phyloP scores from a whole-genome alignment of 2,329 filamentous ascomycete genomes.

The Amesomyces nigricolor region DNA sequence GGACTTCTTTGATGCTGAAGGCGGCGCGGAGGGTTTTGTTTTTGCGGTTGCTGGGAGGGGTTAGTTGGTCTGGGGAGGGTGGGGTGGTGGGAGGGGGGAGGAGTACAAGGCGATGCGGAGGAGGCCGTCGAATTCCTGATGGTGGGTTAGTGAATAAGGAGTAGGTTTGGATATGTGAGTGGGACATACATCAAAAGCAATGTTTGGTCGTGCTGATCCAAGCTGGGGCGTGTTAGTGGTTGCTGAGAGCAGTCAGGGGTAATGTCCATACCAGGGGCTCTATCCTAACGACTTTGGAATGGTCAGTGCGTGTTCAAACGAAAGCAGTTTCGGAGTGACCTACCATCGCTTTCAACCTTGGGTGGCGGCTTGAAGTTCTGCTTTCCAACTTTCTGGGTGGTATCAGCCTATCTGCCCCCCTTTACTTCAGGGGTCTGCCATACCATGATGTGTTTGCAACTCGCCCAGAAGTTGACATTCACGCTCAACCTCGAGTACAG shows the following conservation, averaged over 20 bases:
- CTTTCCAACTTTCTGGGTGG: constrained; percentile 69
- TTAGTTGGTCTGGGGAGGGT: background rate
- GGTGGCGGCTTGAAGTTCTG: constrained; percentile 97
- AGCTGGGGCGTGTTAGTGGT: constrained; percentile 46
- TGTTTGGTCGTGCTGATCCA: constrained; percentile 69
- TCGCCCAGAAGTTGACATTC: constrained; percentile 84
- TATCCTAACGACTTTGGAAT: constrained; percentile 24
- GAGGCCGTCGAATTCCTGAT: constrained; percentile 86
- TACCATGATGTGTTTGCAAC: constrained; percentile 59
- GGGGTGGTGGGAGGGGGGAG: constrained; percentile 30
- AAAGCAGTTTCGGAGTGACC: constrained; percentile 27
- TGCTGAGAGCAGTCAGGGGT: too few relatives aligned
- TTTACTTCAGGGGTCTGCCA: background rate
- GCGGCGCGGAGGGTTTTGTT: constrained; percentile 83
- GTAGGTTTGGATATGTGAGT: background rate
- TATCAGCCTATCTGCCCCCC: background rate
- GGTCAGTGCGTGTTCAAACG: constrained; percentile 6
- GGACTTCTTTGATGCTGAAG: constrained; percentile 74
- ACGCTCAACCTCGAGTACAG: constrained; percentile 88
- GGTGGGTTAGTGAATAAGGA: background rate
- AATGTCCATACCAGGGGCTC: constrained; percentile 21
- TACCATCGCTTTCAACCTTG: constrained; percentile 86
- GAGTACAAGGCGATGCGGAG: constrained; percentile 65
- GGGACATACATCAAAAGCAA: constrained; percentile 59
- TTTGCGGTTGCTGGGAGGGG: constrained; percentile 52